Base-by-base conservation (phyloP, 2,329 filamentous ascomycete genomes). In the Celoporthe dispersa region DNA sequence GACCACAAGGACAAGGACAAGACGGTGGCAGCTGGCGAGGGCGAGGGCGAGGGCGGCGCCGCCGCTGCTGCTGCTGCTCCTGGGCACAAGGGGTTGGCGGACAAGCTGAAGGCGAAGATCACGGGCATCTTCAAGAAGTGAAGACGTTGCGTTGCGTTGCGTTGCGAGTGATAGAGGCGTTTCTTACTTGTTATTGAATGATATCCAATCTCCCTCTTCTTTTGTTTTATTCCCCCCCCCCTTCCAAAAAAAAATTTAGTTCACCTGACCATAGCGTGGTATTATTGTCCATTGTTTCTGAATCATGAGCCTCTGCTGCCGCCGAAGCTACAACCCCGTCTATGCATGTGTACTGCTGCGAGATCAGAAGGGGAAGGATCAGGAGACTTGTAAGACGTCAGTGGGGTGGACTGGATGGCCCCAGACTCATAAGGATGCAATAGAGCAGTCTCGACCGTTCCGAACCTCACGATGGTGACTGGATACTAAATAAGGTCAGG, bases 21-120 rank as follows among this genome's bases (percentile, higher is more conserved):
- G 73, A 75, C 75, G 55, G 39, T 41, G 39, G 39, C 39, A 14
- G 64, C 73, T 41, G 68, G 73, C 44, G 73, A 78, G 12, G 64
- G 28, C 4, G 71, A 67, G 48, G 73, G 78, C 11, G 66, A 53
- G 11, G 22, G 44, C 44, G 44, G 44, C 44, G 44, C 44, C 44
- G 19, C 44, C 11, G 19, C 44, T 48, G 19, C 41, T 22, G 16
- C 19, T n/a, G 44, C 44, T n/a, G 8, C 44, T n/a, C 22, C 44
- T n/a, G 39, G 41, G 39, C 80, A 81, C 67, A 74, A 79, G 63
- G 80, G 86, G 41, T 75, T 89, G 69, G 87, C 86, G 25, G 86
- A 89, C 75, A 87, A 85, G 81, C 79, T 88, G 73, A 89, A 89
- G 84, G 71, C 79, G 73, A 88, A 87, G 83, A 77, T 88, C 59